Percentiles rank a stretch among this genome's conserved stretches.
Conservation (phyloP, 163 green algal species). For the Prototheca wickerhamii region DNA sequence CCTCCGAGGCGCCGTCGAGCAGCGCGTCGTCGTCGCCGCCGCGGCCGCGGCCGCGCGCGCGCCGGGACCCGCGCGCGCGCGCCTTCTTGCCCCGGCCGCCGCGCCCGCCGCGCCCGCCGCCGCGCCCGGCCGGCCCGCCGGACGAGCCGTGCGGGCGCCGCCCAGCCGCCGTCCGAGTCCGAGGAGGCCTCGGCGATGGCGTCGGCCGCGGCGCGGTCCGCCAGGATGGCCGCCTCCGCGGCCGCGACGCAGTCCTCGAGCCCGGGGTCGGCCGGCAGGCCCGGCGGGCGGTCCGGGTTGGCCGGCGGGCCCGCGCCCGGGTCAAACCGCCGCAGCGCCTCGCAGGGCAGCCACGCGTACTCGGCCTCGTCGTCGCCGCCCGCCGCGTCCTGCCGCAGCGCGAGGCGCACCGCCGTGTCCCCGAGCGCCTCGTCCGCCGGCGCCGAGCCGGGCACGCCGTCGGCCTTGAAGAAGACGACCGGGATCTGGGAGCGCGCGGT, state of each 20-base stretch:
- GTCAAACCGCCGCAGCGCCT: conserved; percentile 67
- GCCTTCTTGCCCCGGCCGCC: conserved; percentile 29
- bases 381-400: neutral
- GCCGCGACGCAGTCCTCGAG: conserved; percentile 50
- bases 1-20: conserved; percentile 38
- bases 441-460: conserved; percentile 72
- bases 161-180: conserved; percentile 75
- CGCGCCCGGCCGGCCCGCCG: neutral
- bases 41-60: conserved; percentile 28
- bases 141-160: conserved; percentile 1
- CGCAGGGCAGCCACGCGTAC: conserved; percentile 80
- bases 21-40: conserved; percentile 22
- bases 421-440: neutral
- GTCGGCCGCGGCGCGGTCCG: neutral
- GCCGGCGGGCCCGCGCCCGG: conserved; percentile 22
- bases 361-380: conserved; percentile 67
- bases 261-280: conserved; percentile 20
- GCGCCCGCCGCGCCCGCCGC: conserved; percentile 14
- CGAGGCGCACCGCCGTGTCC: conserved; percentile 1
- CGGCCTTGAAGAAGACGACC: conserved; percentile 82
- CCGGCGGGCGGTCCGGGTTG: conserved; percentile 14
- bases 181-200: conserved; percentile 29
- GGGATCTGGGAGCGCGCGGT: conserved; percentile 60
- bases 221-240: conserved; percentile 38
- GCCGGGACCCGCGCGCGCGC: conserved; percentile 19